A percentile compares a stretch with the other conserved stretches of the same genome.
phyloP scores from a whole-genome alignment of 1,284 basidiomycete species.

The Boletus semigastroideus region DNA sequence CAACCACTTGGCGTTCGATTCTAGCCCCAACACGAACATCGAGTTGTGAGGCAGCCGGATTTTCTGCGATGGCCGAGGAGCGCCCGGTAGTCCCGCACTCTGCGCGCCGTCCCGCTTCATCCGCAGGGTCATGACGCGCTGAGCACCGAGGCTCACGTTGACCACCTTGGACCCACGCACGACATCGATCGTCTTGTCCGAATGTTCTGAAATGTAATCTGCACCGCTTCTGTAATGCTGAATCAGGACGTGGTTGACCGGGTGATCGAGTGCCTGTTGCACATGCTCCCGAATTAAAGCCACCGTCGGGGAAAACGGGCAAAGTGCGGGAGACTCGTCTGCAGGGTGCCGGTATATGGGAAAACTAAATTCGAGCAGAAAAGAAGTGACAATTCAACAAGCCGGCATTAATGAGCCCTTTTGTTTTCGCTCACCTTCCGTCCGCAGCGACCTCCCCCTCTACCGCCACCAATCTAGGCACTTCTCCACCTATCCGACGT shows the following conservation, averaged over 20 bases:
- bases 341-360: conserved; percentile 78
- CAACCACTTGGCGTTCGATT: conserved; percentile 68
- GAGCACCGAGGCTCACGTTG: conserved; percentile 74
- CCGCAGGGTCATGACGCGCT: conserved; percentile 67
- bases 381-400: conserved; percentile 1
- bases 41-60: conserved; percentile 74
- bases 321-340: conserved; percentile 66
- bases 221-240: conserved; percentile 72
- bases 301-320: conserved; percentile 65
- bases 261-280: conserved; percentile 52
- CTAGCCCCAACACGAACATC: conserved; percentile 71
- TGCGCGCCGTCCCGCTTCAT: conserved; percentile 51
- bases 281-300: conserved; percentile 59
- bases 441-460: conserved; percentile 61
- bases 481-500: conserved; percentile 59
- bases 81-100: conserved; percentile 21
- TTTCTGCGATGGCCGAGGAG: conserved; percentile 48
- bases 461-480: conserved; percentile 71
- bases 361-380: conserved; percentile 43
- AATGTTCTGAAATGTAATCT: conserved; percentile 80
- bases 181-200: conserved; percentile 79
- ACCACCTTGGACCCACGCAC: conserved; percentile 67
- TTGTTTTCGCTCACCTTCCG: conserved; percentile 49
- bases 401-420: conserved; percentile 7
- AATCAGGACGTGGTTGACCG: conserved; percentile 76